Percentiles rank a stretch among this genome's conserved stretches.
Conservation (phyloP, 75 land plant genomes). For the Cupressus sempervirens region DNA sequence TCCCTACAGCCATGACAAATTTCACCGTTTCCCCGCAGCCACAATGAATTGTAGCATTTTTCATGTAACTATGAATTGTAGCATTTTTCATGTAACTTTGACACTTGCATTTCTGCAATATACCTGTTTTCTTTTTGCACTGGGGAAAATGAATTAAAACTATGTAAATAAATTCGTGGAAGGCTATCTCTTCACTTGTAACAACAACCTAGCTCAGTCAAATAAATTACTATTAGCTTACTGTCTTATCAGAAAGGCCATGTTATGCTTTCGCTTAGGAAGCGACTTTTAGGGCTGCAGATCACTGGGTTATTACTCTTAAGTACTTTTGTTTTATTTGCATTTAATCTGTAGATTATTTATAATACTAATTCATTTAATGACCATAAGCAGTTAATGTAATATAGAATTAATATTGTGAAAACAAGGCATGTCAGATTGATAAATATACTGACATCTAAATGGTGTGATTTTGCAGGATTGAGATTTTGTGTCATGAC, state of each 20-base stretch:
- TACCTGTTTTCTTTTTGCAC: too few relatives aligned
- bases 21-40: too few relatives aligned
- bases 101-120: too few relatives aligned
- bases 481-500: constrained; percentile 86
- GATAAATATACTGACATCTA: too few relatives aligned
- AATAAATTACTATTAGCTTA: background rate
- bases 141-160: too few relatives aligned
- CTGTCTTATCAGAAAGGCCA: background rate
- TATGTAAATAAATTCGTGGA: too few relatives aligned
- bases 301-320: background rate
- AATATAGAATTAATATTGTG: background rate
- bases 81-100: too few relatives aligned
- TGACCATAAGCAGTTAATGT: background rate
- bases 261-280: background rate
- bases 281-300: background rate
- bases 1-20: too few relatives aligned
- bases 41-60: too few relatives aligned
- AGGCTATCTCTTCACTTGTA: too few relatives aligned
- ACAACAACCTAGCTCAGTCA: too few relatives aligned
- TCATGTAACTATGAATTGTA: too few relatives aligned
- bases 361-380: background rate
- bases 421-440: background rate
- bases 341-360: background rate
- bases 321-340: background rate
- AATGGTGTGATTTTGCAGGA: constrained; percentile 46